Base-by-base conservation (phyloP, 169 alveolate genomes). In the Plasmodium cynomolgi region DNA sequence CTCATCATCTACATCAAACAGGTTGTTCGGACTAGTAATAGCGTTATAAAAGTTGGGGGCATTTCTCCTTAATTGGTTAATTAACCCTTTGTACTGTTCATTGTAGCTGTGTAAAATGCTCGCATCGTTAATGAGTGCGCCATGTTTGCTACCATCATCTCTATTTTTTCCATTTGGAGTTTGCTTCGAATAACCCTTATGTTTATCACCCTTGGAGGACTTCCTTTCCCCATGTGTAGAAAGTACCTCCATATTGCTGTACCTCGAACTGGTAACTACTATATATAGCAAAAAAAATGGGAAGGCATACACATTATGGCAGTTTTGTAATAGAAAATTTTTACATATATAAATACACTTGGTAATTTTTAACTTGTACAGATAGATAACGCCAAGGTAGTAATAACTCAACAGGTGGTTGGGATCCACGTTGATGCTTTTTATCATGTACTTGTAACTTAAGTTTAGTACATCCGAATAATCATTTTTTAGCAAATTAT, bases 301-400 rank as follows among this genome's bases (percentile, higher is more conserved):
- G 73, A 90, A 80, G 13, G 94, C 68, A 80, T 80, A 80, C 23
- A 44, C 58, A 37, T 90, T 81, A 9, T 90, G 17, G 39, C 5
- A 80, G 47, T 90, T 90, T 90, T 81, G 26, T 29, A 90, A 17
- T n/a, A 90, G 50, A 74, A 90, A 90, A 41, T 90, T 80, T 58
- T 90, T 90, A 80, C 94, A 90, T 62, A 90, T 90, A 90, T 90
- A 90, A 58, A 80, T 39, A 33, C 94, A 90, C 26, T 90, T 90
- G 1, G 81, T 39, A 58, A 90, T 80, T 80, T 90, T 90, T 80
- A 90, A 81, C 11, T 50, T 80, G 54, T 90, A 90, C 37, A 90
- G 74, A 74, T 90, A 90, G 50, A 90, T 90, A 54, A 90, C 50
- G 72, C 91, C 81, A 23, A 90, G 84, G 72, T 90, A 80, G 54